Base-by-base conservation (phyloP, 78 protist species). In the Pelomyxa schiedti region DNA sequence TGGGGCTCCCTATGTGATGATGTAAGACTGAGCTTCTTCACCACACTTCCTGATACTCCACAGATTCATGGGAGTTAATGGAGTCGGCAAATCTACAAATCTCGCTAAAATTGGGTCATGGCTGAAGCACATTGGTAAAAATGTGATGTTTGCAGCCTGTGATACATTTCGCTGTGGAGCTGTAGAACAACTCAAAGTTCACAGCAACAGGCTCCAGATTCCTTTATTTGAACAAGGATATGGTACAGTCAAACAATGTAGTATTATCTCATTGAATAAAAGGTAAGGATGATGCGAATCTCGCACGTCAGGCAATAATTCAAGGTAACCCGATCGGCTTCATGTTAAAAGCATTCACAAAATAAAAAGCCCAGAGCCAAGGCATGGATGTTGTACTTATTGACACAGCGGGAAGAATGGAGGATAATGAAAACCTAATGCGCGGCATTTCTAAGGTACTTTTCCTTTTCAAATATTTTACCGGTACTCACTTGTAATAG, bases 91-190 rank as follows among this genome's bases (percentile, higher is more conserved):
- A 86, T 77, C 89, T 30, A 96, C 99, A 6, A 79, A 77, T 36
- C 86, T 98, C 24, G 86, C 99, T 35, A 96, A 98, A 85, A 40
- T 85, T 28, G 83, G 87, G 80, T 77, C 68, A 64, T 93, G 94
- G 95, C 86, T 94, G 52, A 67, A 30, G 32, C 87, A 78, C 3
- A 82, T 93, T 72, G 79, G 76, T 6, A 39, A 74, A 47, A 41
- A 42, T 39, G 95, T 95, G 42, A 6, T 94, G 76, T 72, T 98
- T 69, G 99, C 98, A 29, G 99, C 99, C 1, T 93, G 99, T 74
- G 99, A 98, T 84, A 97, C 99, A 2, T 98, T 97, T 94, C 80
- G 99, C 24, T 79, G 97, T 0, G 99, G 99, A 26, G 99, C 99
- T 0, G 92, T 96, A 30, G 99, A 95, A 78, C 99, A 98, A 80